Conservation (phyloP, 2,329 filamentous ascomycete species). For the Ophiocordyceps unilateralis region DNA sequence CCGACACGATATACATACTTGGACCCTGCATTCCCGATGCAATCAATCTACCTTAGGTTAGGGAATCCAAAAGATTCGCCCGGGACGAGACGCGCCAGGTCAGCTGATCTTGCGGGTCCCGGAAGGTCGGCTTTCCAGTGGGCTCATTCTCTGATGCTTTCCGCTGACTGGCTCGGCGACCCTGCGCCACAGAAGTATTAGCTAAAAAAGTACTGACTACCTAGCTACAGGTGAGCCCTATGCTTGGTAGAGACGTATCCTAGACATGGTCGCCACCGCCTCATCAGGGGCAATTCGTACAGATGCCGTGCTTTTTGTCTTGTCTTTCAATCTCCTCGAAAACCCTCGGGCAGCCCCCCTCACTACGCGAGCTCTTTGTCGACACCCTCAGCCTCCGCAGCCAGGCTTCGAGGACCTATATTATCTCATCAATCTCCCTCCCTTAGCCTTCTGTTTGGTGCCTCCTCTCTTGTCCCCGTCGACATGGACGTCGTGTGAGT, state of each 20-base stretch:
- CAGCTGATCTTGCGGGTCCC: neutral
- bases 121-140: neutral
- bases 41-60: too few species aligned
- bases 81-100: neutral
- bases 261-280: neutral
- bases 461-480: neutral
- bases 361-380: neutral
- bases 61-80: too few species aligned
- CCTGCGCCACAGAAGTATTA: too few species aligned
- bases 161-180: neutral
- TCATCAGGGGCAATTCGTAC: neutral
- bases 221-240: too few species aligned
- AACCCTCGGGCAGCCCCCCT: too few species aligned
- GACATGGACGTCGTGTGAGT: neutral
- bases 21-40: too few species aligned
- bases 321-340: neutral
- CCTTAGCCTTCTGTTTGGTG: neutral
- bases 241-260: neutral
- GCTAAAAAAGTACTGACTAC: neutral
- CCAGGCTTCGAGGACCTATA: neutral
- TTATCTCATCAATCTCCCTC: neutral
- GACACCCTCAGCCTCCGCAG: too few species aligned
- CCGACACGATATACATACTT: too few species aligned
- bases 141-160: neutral
- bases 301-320: neutral